Conservation (phyloP, 1,139 yeast genomes). For the Zygotorulaspora mrakii region DNA sequence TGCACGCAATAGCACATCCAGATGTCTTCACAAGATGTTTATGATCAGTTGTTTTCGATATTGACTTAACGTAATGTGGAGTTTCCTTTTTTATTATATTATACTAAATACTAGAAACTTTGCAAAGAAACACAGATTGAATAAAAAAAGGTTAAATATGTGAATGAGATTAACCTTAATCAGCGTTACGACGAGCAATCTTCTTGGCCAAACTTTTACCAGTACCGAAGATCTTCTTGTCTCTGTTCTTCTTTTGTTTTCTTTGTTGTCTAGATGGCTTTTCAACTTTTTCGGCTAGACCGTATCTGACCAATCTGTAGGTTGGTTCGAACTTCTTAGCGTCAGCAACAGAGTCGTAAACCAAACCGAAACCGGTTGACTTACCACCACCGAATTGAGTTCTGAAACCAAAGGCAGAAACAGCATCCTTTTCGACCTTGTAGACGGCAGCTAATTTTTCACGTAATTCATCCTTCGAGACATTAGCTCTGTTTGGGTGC, state of each 20-base stretch:
- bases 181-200: conserved; percentile 60
- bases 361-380: conserved; percentile 98
- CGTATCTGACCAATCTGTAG: conserved; percentile 99
- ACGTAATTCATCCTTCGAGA: conserved; percentile 98
- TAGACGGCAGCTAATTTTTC: conserved; percentile 93
- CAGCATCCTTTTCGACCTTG: conserved; percentile 98
- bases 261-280: conserved; percentile 99
- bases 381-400: conserved; percentile 99
- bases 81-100: conserved; percentile 18
- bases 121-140: conserved; percentile 17
- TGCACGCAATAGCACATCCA: too few relatives aligned
- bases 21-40: too few relatives aligned
- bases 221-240: conserved; percentile 98
- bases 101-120: conserved; percentile 19
- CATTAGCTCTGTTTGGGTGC: conserved; percentile 99
- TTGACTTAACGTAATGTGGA: conserved; percentile 13
- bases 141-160: conserved; percentile 14
- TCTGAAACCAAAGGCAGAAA: conserved; percentile 98
- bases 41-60: too few relatives aligned
- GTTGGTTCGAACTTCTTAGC: conserved; percentile 99
- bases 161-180: conserved; percentile 29
- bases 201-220: conserved; percentile 92
- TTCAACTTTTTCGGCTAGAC: conserved; percentile 93
- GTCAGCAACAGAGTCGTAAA: conserved; percentile 97
- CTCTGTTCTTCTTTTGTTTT: conserved; percentile 99